Evolutionary conservation across 2,329 filamentous ascomycete species (phyloP).

Genomic region (Penicillium sp.): DNA sequence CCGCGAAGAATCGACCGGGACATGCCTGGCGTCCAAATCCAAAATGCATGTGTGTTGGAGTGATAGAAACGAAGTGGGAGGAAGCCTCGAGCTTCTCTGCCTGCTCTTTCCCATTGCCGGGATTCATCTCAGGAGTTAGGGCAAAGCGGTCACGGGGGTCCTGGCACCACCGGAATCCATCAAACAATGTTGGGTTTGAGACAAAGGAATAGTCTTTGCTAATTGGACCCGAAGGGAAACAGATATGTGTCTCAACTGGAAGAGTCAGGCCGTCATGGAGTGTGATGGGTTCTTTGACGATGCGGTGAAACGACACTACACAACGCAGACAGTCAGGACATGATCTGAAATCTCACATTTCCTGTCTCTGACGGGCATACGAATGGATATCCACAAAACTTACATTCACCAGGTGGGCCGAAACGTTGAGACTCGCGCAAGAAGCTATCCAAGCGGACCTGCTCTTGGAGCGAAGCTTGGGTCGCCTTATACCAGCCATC

Average conservation of each 20-base stretch:
- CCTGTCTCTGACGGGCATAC: not conserved
- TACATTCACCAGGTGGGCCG: slow-evolving; percentile 31
- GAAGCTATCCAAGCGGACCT: slow-evolving; percentile 30
- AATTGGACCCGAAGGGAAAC: slow-evolving; percentile 31
- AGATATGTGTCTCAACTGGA: slow-evolving; percentile 28
- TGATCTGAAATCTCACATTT: not conserved
- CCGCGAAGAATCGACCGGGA: slow-evolving; percentile 28
- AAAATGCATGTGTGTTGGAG: slow-evolving; percentile 27
- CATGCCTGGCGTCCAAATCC: slow-evolving; percentile 29
- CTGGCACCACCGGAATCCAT: slow-evolving; percentile 31
- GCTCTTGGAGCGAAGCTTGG: slow-evolving; percentile 18
- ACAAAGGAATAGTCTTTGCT: slow-evolving; percentile 28
- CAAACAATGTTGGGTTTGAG: slow-evolving; percentile 22
- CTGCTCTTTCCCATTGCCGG: not conserved
- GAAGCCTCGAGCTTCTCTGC: not conserved
- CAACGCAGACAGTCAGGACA: not conserved
- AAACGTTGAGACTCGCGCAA: slow-evolving; percentile 32
- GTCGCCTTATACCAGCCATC: slow-evolving; percentile 29
- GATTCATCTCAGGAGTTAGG: not conserved
- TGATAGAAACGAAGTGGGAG: slow-evolving; percentile 22
- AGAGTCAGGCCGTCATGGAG: slow-evolving; percentile 28
- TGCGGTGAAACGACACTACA: slow-evolving; percentile 32
- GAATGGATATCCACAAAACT: not conserved
- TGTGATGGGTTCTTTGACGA: slow-evolving; percentile 23
- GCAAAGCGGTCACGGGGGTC: slow-evolving; percentile 15